Evolutionary conservation across 2,329 filamentous ascomycete genomes (phyloP), one percentile per base, ranked within the genome.

Genomic region (Berkeleyomyces rouxiae): DNA sequence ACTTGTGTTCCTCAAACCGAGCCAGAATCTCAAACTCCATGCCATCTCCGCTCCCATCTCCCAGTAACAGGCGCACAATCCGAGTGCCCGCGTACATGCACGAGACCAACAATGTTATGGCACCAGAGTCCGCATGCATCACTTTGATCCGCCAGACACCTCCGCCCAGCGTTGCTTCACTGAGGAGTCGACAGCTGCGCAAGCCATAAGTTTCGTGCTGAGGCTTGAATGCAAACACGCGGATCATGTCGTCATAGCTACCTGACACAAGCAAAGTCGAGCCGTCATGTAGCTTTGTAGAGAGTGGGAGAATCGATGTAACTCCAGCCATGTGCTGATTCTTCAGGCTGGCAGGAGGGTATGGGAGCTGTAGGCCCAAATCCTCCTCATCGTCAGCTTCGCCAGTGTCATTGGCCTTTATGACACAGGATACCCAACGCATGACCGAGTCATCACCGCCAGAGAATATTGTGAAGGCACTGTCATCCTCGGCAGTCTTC

Each of bases 41-140:
- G 16, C 66, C 66, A n/a, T 63, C 74, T 65, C 66, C 72, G 1
- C 73, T 68, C 1, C 71, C 69, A 4, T 23, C 43, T 37, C 67
- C 65, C 36, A 74, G 70, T 7, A 67, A 65, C 16, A 82, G 68
- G 46, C 77, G 74, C 5, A 86, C 69, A n/a, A 97, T 74, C 61
- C 85, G 81, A 7, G 83, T 79, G 0, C 93, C 93, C 2, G 87
- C 89, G 75, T 96, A 87, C 92, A 97, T 97, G 70, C 93, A 96
- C 55, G 90, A 95, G 13, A 86, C 91, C 47, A 96, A 75, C n/a
- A 95, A 74, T 58, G 70, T 70, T 66, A 69, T 70, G 7, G 53
- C 64, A 62, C 70, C 72, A 4, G 57, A 65, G n/a, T 61, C 64
- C 55, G 23, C 70, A 2, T 72, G 69, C 7, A 90, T 73, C 46